Evolutionary conservation across 305 asterid genomes (phyloP).

Genomic region (Solanum aculeatissimum): DNA sequence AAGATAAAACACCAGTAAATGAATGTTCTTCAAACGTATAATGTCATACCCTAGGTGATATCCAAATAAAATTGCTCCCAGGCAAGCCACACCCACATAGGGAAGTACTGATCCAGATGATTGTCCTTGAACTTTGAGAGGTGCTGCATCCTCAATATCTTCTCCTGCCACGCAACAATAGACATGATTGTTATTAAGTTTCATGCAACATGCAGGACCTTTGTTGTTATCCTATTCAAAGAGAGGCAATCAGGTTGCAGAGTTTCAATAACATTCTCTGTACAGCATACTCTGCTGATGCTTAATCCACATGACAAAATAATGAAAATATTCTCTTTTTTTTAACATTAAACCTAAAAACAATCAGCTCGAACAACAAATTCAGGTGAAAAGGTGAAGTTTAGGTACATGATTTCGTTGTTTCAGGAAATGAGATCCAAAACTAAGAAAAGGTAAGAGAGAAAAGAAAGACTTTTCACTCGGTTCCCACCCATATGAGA

Average conservation of each 20-base stretch:
- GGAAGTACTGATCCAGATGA: slow-evolving; percentile 81
- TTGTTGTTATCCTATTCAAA: not conserved
- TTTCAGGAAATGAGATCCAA: not conserved
- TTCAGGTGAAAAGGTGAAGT: not conserved
- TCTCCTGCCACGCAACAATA: slow-evolving; percentile 32
- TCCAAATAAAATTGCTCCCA: slow-evolving; percentile 83
- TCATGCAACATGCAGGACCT: not conserved
- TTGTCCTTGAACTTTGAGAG: slow-evolving; percentile 35
- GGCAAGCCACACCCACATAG: slow-evolving; percentile 90
- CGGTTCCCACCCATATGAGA: not conserved
- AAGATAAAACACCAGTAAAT: not conserved
- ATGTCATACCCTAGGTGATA: slow-evolving; percentile 84
- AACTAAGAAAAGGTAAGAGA: not conserved
- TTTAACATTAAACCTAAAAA: not conserved
- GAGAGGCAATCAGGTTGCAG: not conserved
- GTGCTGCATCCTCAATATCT: slow-evolving; percentile 51
- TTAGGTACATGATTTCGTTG: not conserved
- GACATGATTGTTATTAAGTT: not conserved
- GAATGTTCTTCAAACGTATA: not conserved
- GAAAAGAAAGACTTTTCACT: not conserved
- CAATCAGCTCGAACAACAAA: not conserved
- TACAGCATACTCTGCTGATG: not conserved
- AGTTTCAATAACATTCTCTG: not conserved
- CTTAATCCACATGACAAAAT: not conserved
- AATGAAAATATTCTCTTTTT: not conserved